Evolutionary conservation across 148 eudicot species (phyloP).

Genomic region (Camellia sinensis): DNA sequence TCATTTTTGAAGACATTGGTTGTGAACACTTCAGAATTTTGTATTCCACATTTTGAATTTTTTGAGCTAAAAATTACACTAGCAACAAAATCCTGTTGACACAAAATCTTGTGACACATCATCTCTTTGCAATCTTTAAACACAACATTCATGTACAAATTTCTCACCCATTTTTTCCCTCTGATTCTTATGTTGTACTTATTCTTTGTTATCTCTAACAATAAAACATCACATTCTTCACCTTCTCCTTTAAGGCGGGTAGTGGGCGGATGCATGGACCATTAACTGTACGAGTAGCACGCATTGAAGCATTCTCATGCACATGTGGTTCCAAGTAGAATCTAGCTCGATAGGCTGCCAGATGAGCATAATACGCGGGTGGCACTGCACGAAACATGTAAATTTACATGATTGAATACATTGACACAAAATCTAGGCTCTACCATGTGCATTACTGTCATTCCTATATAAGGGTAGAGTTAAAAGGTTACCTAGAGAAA

Average conservation of each 20-base stretch:
- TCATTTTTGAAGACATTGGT: too few species aligned
- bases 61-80: background rate
- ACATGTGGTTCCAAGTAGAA: conserved; percentile 74
- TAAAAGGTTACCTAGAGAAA: conserved; percentile 56
- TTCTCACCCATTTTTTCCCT: background rate
- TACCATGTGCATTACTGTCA: background rate
- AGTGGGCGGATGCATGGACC: conserved; percentile 52
- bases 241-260: conserved; percentile 70
- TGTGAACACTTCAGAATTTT: background rate
- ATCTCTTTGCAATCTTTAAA: conserved; percentile 17
- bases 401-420: background rate
- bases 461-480: background rate
- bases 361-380: conserved; percentile 83
- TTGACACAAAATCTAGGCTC: background rate
- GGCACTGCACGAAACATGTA: conserved; percentile 52
- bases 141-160: conserved; percentile 24
- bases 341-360: conserved; percentile 82
- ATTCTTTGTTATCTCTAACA: conserved; percentile 30
- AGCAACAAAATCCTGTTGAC: background rate
- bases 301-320: conserved; percentile 31
- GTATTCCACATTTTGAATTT: background rate
- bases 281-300: conserved; percentile 27
- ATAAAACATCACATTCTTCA: conserved; percentile 81
- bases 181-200: background rate
- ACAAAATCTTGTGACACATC: background rate